Evolutionary conservation across 495 filamentous ascomycete genomes (phyloP).

Genomic region (Glonium stellatum): DNA sequence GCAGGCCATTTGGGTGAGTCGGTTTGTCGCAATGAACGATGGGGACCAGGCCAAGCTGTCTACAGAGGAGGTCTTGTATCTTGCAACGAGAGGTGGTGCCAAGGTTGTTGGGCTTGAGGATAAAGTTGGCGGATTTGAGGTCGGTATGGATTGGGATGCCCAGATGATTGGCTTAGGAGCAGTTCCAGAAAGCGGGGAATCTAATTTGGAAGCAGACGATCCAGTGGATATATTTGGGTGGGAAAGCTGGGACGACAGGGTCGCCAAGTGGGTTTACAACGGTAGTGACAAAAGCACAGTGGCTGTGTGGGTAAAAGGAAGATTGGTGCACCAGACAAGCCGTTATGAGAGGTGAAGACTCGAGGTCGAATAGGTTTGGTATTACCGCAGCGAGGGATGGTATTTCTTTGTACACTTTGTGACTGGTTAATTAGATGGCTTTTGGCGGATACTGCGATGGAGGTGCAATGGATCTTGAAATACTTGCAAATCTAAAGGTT

Average conservation of each 20-base stretch:
- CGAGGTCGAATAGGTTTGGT: not conserved
- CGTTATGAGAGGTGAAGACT: not conserved
- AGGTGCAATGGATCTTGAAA: too few species aligned
- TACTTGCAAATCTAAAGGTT: too few species aligned
- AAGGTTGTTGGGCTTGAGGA: conserved; percentile 62
- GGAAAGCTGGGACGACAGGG: conserved; percentile 66
- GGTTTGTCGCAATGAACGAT: conserved; percentile 54
- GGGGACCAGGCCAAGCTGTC: conserved; percentile 51
- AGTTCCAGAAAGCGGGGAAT: conserved; percentile 32
- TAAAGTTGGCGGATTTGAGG: conserved; percentile 68
- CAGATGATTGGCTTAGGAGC: conserved; percentile 63
- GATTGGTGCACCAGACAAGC: conserved; percentile 55
- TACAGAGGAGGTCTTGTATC: conserved; percentile 81
- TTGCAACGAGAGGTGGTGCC: conserved; percentile 77
- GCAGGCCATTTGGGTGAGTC: conserved; percentile 66
- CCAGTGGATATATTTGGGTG: conserved; percentile 80
- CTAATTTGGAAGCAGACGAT: conserved; percentile 32
- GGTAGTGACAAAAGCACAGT: conserved; percentile 79
- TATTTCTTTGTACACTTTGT: too few species aligned
- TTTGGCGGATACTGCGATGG: too few species aligned
- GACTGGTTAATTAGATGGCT: too few species aligned
- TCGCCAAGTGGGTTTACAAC: conserved; percentile 85
- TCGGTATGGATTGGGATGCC: conserved; percentile 87
- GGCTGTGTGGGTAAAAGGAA: conserved; percentile 73
- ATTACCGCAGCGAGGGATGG: too few species aligned